A percentile compares a stretch with the other conserved stretches of the same genome.
These are phyloP conservation scores for Cochlearia excelsa DNA, from an alignment of 345 rosid genomes.

Conservation along the genomic window DNA sequence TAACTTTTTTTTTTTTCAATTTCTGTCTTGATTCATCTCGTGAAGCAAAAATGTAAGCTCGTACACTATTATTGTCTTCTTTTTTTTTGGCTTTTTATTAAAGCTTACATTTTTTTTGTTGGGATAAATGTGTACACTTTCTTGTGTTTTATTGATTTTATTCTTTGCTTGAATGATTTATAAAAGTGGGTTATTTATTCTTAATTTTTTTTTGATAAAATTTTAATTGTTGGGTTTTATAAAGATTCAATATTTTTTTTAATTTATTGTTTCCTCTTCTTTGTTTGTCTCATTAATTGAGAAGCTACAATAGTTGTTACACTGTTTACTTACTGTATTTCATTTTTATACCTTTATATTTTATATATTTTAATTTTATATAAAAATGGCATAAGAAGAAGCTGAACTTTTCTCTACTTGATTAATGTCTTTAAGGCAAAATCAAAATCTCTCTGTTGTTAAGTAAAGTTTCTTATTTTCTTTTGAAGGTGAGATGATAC, in stretches of 20 bases:
- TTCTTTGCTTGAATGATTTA: conserved; percentile 46
- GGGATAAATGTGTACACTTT: conserved; percentile 10
- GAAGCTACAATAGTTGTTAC: conserved; percentile 32
- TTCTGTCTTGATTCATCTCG: conserved; percentile 26
- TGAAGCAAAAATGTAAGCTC: conserved; percentile 34
- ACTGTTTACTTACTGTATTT: conserved; percentile 27
- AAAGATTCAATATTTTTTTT: conserved; percentile 15
- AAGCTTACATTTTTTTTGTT: background rate
- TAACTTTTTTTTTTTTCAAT: conserved; percentile 10
- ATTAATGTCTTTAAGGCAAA: background rate
- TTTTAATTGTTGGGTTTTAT: conserved; percentile 1
- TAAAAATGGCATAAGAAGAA: conserved; percentile 22
- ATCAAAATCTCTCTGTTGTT: no score
- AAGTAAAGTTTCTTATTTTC: no score
- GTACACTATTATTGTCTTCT: conserved; percentile 28
- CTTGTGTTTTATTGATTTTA: conserved; percentile 5
- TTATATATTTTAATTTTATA: no score
- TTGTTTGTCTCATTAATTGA: conserved; percentile 37
- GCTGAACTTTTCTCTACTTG: conserved; percentile 26
- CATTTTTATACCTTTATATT: no score
- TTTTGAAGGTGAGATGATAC: no score
- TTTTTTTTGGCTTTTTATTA: background rate
- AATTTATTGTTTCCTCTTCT: conserved; percentile 17
- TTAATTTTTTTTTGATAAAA: background rate
- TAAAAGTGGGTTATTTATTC: conserved; percentile 31